A percentile compares a stretch with the other conserved stretches of the same genome.
phyloP scores from a whole-genome alignment of 176 grass and related monocot species.

The Olyra latifolia region DNA sequence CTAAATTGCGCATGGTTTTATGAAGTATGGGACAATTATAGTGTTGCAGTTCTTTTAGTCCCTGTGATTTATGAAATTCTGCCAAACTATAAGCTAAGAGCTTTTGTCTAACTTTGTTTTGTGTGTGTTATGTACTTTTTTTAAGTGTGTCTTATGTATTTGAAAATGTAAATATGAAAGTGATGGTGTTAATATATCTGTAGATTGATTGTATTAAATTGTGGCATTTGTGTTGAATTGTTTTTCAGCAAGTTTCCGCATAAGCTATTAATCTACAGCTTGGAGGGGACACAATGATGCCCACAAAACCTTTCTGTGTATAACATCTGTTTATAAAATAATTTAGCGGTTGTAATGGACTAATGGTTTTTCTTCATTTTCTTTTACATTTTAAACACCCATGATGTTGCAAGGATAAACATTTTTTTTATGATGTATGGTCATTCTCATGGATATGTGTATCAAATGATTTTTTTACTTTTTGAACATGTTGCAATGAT shows the following conservation, averaged over 20 bases:
- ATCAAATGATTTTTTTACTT: neutral
- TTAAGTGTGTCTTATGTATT: neutral
- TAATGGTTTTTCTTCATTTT: neutral
- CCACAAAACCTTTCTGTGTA: neutral
- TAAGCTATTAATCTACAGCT: neutral
- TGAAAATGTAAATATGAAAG: neutral
- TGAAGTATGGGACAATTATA: neutral
- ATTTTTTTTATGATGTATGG: neutral
- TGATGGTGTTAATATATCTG: neutral
- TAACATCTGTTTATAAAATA: neutral
- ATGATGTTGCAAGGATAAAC: neutral
- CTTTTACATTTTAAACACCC: neutral
- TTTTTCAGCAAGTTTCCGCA: neutral
- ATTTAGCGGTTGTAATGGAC: neutral
- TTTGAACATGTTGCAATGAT: too few species aligned
- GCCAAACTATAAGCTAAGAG: neutral
- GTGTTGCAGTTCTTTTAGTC: neutral
- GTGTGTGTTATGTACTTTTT: neutral
- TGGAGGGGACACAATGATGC: neutral
- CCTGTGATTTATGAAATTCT: neutral
- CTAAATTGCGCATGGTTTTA: neutral
- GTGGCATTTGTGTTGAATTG: neutral
- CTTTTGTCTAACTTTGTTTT: neutral
- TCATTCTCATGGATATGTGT: neutral
- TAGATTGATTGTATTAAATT: neutral